Percentiles rank a stretch among this genome's conserved stretches.
phyloP scores from a whole-genome alignment of 2,329 filamentous ascomycete genomes.

The Botrytis cinerea region DNA sequence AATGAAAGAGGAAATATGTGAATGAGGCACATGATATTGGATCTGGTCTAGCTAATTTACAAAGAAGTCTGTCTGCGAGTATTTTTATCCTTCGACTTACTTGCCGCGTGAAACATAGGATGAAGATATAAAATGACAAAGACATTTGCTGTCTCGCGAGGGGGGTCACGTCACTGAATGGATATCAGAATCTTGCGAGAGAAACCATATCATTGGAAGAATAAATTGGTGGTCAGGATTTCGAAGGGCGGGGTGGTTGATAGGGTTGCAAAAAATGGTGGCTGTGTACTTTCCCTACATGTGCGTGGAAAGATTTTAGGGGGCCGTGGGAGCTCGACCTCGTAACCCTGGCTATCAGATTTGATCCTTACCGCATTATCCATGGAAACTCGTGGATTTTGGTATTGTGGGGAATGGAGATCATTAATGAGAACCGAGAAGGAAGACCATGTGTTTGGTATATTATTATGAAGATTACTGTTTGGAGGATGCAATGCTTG shows the following conservation, averaged over 20 bases:
- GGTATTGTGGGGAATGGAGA: not conserved
- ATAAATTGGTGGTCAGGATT: not conserved
- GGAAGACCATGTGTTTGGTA: not conserved
- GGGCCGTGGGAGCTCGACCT: not conserved
- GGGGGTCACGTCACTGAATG: not conserved
- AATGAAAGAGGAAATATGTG: not conserved
- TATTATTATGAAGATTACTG: not conserved
- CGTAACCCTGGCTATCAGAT: not conserved
- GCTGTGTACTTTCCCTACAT: not conserved
- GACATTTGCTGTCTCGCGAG: not conserved
- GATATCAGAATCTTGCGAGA: not conserved
- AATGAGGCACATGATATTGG: not conserved
- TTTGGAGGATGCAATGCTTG: not conserved
- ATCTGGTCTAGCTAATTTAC: too few relatives aligned
- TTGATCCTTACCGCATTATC: not conserved
- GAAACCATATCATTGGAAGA: not conserved
- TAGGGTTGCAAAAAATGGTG: constrained; percentile 1
- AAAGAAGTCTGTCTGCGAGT: not conserved
- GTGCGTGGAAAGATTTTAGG: not conserved
- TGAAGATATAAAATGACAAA: not conserved
- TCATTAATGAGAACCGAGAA: not conserved
- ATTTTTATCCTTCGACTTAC: not conserved
- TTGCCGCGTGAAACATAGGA: not conserved
- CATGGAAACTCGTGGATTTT: not conserved
- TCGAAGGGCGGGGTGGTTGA: not conserved